Conservation (phyloP, 164 flowering plant species). For the Magnolia kwangsiensis region DNA sequence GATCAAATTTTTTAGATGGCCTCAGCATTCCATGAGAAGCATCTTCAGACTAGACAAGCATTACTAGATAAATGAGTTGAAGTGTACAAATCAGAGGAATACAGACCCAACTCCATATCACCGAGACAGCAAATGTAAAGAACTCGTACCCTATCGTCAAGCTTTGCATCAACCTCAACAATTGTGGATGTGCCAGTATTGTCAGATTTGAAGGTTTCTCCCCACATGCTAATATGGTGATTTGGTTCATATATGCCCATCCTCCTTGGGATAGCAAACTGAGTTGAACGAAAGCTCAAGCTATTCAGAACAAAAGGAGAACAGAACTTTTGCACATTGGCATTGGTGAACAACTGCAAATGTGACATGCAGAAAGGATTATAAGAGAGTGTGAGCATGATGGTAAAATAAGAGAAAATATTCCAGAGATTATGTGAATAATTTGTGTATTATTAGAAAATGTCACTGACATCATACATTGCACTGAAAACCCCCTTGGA, state of each 20-base stretch:
- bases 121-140: constrained; percentile 5
- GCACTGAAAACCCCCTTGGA: too few relatives aligned
- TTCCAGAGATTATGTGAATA: not conserved
- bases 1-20: constrained; percentile 51
- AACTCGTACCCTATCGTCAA: constrained; percentile 60
- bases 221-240: constrained; percentile 78
- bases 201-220: constrained; percentile 50
- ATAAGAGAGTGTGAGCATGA: not conserved
- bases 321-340: not conserved
- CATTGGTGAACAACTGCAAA: not conserved
- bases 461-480: not conserved
- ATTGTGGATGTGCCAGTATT: constrained; percentile 40
- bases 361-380: not conserved
- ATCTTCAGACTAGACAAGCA: constrained; percentile 60
- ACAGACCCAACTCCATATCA: not conserved
- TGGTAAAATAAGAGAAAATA: not conserved
- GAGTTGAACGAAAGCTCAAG: constrained; percentile 70
- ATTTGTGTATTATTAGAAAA: not conserved
- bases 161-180: constrained; percentile 45
- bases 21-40: constrained; percentile 57
- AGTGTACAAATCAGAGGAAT: not conserved
- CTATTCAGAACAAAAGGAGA: constrained; percentile 14
- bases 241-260: constrained; percentile 71
- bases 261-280: constrained; percentile 66
- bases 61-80: constrained; percentile 1